phyloP scores from a whole-genome alignment of 2,329 filamentous ascomycete genomes.

The Penicillium sp. region DNA sequence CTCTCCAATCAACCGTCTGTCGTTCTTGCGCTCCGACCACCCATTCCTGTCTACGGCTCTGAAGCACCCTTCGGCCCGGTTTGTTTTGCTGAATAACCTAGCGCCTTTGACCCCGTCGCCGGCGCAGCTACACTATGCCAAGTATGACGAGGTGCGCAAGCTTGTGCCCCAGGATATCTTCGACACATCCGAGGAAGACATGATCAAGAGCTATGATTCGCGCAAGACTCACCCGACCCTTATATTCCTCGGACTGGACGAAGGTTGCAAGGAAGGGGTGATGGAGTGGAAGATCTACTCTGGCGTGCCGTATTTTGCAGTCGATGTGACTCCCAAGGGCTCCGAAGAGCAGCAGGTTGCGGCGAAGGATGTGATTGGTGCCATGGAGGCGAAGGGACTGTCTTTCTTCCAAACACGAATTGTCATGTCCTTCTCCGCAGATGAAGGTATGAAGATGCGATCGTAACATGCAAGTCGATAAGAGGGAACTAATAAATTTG shows the following conservation, averaged over 20 bases:
- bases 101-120: slow-evolving; percentile 66
- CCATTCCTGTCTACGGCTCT: slow-evolving; percentile 49
- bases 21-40: slow-evolving; percentile 49
- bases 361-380: slow-evolving; percentile 59
- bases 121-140: slow-evolving; percentile 64
- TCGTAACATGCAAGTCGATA: not conserved
- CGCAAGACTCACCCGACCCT: slow-evolving; percentile 64
- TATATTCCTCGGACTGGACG: slow-evolving; percentile 82
- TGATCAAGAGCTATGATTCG: slow-evolving; percentile 73
- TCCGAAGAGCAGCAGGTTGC: slow-evolving; percentile 55
- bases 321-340: slow-evolving; percentile 78
- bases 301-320: slow-evolving; percentile 81
- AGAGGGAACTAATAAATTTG: not conserved
- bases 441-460: slow-evolving; percentile 53
- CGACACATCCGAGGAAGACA: slow-evolving; percentile 66
- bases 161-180: slow-evolving; percentile 73
- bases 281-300: slow-evolving; percentile 59
- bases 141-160: slow-evolving; percentile 64
- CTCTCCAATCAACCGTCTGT: slow-evolving; percentile 51
- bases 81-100: slow-evolving; percentile 77
- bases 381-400: slow-evolving; percentile 60
- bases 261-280: slow-evolving; percentile 50
- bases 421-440: slow-evolving; percentile 58
- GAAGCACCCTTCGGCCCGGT: slow-evolving; percentile 51
- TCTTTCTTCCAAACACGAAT: slow-evolving; percentile 67